Percentiles rank a stretch among this genome's conserved stretches.
Evolutionary conservation across 2,329 filamentous ascomycete species (phyloP).

Genomic region (Colletotrichum kahawae): DNA sequence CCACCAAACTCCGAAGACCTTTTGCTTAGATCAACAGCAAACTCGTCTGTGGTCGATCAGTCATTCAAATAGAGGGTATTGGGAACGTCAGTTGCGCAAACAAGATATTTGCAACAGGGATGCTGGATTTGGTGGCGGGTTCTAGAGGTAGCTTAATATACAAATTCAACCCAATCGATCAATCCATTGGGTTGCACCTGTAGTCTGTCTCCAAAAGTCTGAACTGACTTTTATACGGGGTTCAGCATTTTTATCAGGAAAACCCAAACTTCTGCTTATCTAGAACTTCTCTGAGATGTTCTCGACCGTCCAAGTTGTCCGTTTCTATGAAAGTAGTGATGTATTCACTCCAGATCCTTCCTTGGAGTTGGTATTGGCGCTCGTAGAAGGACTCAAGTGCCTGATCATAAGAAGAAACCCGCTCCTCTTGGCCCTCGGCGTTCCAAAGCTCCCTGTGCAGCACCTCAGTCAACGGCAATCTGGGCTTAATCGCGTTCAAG

Average conservation of each 20-base stretch:
- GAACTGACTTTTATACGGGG: too few relatives aligned
- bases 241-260: background rate
- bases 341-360: background rate
- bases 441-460: too few relatives aligned
- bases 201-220: too few relatives aligned
- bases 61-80: background rate
- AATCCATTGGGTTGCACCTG: too few relatives aligned
- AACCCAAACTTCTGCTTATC: background rate
- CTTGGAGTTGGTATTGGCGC: background rate
- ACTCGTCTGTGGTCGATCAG: background rate
- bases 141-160: too few relatives aligned
- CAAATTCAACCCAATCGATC: too few relatives aligned
- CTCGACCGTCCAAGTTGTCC: background rate
- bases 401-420: too few relatives aligned
- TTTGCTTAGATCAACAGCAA: background rate
- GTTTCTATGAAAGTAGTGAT: background rate
- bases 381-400: too few relatives aligned
- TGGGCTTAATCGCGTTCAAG: too few relatives aligned
- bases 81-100: background rate
- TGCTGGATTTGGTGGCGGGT: background rate
- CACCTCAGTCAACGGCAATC: too few relatives aligned
- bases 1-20: background rate
- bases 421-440: too few relatives aligned
- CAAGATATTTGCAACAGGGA: background rate
- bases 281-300: background rate